These are phyloP conservation scores for Colletotrichum falcatum DNA, from an alignment of 2,329 filamentous ascomycete species.

Conservation along the genomic window DNA sequence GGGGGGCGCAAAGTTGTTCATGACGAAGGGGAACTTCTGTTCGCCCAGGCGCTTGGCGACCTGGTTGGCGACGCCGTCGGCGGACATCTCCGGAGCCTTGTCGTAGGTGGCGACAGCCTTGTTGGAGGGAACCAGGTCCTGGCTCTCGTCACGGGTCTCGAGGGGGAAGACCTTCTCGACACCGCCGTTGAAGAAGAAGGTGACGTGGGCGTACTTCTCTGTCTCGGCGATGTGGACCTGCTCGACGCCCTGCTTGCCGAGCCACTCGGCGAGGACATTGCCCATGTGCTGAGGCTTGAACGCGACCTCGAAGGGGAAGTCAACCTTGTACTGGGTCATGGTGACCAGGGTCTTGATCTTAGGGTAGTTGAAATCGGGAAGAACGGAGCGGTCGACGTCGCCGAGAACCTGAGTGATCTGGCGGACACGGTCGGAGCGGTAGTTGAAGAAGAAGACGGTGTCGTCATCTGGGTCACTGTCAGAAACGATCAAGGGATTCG, in stretches of 20 bases:
- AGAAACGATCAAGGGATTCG: background rate
- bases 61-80: conserved; percentile 88
- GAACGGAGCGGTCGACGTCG: conserved; percentile 89
- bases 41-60: conserved; percentile 88
- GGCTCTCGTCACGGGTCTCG: conserved; percentile 87
- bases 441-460: conserved; percentile 99
- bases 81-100: conserved; percentile 94
- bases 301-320: conserved; percentile 91
- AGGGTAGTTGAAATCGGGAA: conserved; percentile 92
- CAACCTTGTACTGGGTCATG: conserved; percentile 98
- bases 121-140: conserved; percentile 86
- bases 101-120: conserved; percentile 94
- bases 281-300: conserved; percentile 97
- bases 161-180: conserved; percentile 96
- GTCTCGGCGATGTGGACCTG: conserved; percentile 99
- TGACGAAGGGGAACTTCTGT: conserved; percentile 92
- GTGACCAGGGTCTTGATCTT: conserved; percentile 87
- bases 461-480: conserved; percentile 75
- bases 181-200: conserved; percentile 99
- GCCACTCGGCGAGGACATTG: conserved; percentile 97
- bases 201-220: conserved; percentile 99
- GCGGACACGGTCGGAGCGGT: conserved; percentile 96
- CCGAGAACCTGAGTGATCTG: conserved; percentile 96
- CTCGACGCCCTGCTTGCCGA: conserved; percentile 87
- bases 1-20: conserved; percentile 99